Conservation (phyloP, 441 rosid genomes). For the Syzygium malaccense region DNA sequence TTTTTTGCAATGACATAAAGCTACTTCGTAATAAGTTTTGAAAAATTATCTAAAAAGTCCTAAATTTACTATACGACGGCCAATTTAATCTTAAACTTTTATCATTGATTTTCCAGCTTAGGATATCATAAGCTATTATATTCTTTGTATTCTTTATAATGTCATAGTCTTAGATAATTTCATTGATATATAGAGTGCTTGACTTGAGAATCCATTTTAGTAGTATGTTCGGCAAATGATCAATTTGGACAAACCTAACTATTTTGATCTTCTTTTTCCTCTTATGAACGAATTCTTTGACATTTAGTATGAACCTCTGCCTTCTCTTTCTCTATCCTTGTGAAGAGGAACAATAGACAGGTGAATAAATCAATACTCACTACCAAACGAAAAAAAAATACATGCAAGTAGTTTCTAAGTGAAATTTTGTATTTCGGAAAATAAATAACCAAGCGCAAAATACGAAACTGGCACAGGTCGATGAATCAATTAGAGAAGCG, state of each 20-base stretch:
- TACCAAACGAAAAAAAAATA: neutral
- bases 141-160: neutral
- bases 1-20: neutral
- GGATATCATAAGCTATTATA: neutral
- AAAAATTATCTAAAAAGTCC: too few relatives aligned
- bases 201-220: neutral
- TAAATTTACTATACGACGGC: accelerated
- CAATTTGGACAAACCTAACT: neutral
- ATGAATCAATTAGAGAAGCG: neutral
- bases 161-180: neutral
- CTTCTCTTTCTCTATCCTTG: neutral
- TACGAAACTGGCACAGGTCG: neutral
- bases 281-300: neutral
- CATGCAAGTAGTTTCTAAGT: neutral
- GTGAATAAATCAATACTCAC: neutral
- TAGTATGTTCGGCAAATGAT: neutral
- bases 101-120: too few relatives aligned
- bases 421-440: neutral
- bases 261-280: neutral
- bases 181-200: neutral
- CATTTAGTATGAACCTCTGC: neutral
- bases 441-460: neutral
- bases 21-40: neutral
- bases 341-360: neutral
- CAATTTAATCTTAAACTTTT: too few relatives aligned